A percentile compares a stretch with the other conserved stretches of the same genome.
phyloP scores from a whole-genome alignment of 2,329 filamentous ascomycete genomes.

The Penicillium sclerotigenum region DNA sequence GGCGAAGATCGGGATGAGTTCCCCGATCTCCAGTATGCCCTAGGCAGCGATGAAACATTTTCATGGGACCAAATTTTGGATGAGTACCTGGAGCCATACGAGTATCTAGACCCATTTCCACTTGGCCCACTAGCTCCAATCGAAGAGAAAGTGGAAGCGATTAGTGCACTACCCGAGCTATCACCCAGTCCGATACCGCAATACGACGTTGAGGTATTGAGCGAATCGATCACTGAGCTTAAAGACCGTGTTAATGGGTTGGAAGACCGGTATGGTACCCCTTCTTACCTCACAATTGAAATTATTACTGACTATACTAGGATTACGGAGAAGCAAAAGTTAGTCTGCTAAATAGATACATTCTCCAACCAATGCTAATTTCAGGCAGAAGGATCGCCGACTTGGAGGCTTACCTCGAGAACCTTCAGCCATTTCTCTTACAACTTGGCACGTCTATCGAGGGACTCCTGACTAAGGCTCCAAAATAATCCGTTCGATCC shows the following conservation, averaged over 20 bases:
- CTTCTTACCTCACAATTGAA: not conserved
- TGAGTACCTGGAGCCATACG: not conserved
- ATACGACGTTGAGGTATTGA: not conserved
- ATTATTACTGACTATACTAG: not conserved
- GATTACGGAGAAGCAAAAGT: not conserved
- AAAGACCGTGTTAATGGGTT: not conserved
- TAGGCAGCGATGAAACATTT: not conserved
- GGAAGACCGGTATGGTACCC: not conserved
- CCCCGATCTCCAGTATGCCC: not conserved
- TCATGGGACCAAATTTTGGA: not conserved
- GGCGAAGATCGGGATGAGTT: not conserved
- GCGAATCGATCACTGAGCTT: not conserved
- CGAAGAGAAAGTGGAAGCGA: not conserved
- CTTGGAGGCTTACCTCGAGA: not conserved
- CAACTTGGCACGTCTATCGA: not conserved
- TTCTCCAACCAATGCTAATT: not conserved
- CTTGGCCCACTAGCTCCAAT: not conserved
- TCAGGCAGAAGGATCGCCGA: not conserved
- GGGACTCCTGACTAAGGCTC: not conserved
- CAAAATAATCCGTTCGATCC: not conserved
- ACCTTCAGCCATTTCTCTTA: not conserved
- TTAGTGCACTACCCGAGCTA: not conserved
- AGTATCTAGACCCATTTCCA: not conserved
- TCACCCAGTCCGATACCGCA: not conserved
- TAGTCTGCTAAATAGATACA: not conserved